These are phyloP conservation scores for Thielaviopsis ethacetica DNA, from an alignment of 2,329 filamentous ascomycete genomes.

Conservation along the genomic window DNA sequence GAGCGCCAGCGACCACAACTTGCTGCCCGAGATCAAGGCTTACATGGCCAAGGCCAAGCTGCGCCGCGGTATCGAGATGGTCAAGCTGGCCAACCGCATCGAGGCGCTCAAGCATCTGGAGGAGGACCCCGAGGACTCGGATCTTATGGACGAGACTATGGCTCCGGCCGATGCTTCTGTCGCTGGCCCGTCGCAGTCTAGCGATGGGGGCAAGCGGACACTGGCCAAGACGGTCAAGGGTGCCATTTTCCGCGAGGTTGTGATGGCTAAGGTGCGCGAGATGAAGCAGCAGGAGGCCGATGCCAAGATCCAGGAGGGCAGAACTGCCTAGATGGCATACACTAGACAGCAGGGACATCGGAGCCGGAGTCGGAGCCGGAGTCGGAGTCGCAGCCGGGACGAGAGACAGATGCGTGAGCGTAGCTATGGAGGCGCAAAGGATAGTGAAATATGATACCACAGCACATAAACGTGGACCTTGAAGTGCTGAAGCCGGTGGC, in stretches of 20 bases:
- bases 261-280: conserved; percentile 82
- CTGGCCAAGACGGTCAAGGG: conserved; percentile 37
- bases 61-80: conserved; percentile 82
- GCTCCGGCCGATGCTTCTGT: conserved; percentile 28
- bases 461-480: conserved; percentile 1
- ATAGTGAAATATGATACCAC: conserved; percentile 8
- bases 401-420: not conserved
- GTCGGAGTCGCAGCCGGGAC: not conserved
- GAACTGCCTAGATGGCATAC: conserved; percentile 4
- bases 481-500: conserved; percentile 6
- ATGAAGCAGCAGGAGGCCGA: conserved; percentile 73
- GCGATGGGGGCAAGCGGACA: conserved; percentile 20
- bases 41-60: conserved; percentile 86
- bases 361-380: too few species aligned
- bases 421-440: not conserved
- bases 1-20: conserved; percentile 80
- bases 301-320: conserved; percentile 35
- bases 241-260: conserved; percentile 85
- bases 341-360: not conserved
- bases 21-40: conserved; percentile 88
- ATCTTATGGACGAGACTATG: conserved; percentile 46
- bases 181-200: conserved; percentile 19
- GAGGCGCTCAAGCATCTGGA: conserved; percentile 87
- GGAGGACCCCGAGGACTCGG: conserved; percentile 61
- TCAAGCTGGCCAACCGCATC: conserved; percentile 92